phyloP scores from a whole-genome alignment of 148 eudicot genomes.

The Diospyros kaki region DNA sequence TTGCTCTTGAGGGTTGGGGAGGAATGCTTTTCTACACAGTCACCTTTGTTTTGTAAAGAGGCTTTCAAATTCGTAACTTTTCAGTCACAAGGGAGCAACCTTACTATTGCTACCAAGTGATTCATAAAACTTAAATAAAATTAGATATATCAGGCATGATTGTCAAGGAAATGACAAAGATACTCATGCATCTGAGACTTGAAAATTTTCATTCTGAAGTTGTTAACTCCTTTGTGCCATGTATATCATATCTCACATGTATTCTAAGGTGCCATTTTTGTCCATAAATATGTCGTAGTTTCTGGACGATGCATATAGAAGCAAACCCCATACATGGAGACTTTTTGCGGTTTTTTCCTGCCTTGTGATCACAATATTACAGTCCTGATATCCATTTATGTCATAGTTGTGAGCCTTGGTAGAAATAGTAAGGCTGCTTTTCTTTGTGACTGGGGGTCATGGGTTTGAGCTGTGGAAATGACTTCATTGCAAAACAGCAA shows the following conservation, averaged over 20 bases:
- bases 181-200: background rate
- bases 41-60: too few species aligned
- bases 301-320: background rate
- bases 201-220: background rate
- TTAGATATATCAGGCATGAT: background rate
- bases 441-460: too few species aligned
- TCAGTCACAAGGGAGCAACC: too few species aligned
- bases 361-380: conserved; percentile 2
- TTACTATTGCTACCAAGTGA: background rate
- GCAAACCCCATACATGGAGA: background rate
- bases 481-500: too few species aligned
- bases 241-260: background rate
- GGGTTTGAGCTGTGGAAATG: too few species aligned
- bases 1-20: too few species aligned
- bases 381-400: background rate
- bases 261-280: background rate
- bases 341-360: background rate
- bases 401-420: too few species aligned
- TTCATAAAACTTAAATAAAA: background rate
- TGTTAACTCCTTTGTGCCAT: background rate
- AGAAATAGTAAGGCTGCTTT: too few species aligned
- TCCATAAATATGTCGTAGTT: background rate
- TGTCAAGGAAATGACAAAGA: background rate
- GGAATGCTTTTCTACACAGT: too few species aligned
- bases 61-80: too few species aligned